Conservation (phyloP, 2,329 filamentous ascomycete genomes). For the Botrytis porri region DNA sequence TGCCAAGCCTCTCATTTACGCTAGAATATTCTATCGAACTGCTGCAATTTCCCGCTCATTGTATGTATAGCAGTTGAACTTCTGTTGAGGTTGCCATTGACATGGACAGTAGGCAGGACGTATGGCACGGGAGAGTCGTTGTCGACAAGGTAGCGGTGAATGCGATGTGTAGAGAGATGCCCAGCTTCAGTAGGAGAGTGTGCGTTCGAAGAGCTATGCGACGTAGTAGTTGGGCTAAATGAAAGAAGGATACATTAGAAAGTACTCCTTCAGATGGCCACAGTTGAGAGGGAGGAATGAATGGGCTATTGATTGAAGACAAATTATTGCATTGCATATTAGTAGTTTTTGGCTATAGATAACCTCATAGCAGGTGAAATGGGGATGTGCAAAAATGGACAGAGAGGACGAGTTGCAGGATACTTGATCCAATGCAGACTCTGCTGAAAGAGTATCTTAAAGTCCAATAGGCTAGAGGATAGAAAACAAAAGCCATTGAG, state of each 20-base stretch:
- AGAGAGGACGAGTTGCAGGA: not conserved
- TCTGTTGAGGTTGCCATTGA: not conserved
- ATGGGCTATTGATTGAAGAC: not conserved
- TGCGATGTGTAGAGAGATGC: not conserved
- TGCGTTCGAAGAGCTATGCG: not conserved
- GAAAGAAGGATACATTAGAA: not conserved
- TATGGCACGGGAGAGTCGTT: not conserved
- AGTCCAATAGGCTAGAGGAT: not conserved
- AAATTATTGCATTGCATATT: not conserved
- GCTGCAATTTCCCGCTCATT: not conserved
- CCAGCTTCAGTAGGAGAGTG: not conserved
- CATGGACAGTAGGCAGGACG: not conserved
- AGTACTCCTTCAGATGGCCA: not conserved
- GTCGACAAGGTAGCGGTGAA: not conserved
- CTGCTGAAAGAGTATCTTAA: not conserved
- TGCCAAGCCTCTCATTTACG: not conserved
- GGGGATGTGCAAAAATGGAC: not conserved
- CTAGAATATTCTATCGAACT: not conserved
- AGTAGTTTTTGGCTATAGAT: not conserved
- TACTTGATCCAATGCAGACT: not conserved
- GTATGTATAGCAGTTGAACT: not conserved
- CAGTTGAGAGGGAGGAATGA: not conserved
- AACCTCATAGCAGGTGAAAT: not conserved
- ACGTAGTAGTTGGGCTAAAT: not conserved
- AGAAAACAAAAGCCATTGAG: not conserved